Conservation (phyloP, 805 yeast species). For the Metschnikowia cerradonensis region DNA sequence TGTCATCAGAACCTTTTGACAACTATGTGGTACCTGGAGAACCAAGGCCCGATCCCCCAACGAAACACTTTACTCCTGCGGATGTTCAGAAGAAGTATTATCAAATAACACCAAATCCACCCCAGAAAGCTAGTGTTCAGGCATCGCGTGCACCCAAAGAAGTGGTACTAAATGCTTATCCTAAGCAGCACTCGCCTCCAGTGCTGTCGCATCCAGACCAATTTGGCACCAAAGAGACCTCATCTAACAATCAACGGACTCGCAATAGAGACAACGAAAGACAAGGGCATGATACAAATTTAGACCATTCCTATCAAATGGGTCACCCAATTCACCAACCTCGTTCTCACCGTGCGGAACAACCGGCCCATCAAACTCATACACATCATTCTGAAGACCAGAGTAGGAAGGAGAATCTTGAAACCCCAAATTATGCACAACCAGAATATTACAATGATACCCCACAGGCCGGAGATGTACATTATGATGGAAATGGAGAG, state of each 20-base stretch:
- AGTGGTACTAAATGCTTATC: not conserved
- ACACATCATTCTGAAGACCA: not conserved
- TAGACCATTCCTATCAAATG: not conserved
- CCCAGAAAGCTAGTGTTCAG: not conserved
- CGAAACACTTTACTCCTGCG: not conserved
- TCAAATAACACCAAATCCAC: not conserved
- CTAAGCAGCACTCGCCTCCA: not conserved
- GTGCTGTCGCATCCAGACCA: not conserved
- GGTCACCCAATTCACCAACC: not conserved
- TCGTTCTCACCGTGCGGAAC: not conserved
- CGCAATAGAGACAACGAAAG: not conserved
- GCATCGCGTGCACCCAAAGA: not conserved
- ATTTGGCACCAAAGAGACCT: not conserved
- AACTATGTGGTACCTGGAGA: constrained; percentile 22
- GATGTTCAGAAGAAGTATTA: constrained; percentile 2
- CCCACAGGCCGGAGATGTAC: not conserved
- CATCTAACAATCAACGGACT: not conserved
- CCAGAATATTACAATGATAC: not conserved
- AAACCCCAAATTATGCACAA: not conserved
- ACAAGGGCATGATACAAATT: not conserved
- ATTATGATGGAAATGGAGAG: not conserved
- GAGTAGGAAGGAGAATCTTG: not conserved
- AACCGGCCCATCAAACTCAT: not conserved
- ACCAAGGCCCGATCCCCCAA: not conserved
- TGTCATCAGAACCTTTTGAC: constrained; percentile 25